Evolutionary conservation across 2,329 filamentous ascomycete species (phyloP), one percentile per base, ranked within the genome.

Genomic region (Septoria petroselini): DNA sequence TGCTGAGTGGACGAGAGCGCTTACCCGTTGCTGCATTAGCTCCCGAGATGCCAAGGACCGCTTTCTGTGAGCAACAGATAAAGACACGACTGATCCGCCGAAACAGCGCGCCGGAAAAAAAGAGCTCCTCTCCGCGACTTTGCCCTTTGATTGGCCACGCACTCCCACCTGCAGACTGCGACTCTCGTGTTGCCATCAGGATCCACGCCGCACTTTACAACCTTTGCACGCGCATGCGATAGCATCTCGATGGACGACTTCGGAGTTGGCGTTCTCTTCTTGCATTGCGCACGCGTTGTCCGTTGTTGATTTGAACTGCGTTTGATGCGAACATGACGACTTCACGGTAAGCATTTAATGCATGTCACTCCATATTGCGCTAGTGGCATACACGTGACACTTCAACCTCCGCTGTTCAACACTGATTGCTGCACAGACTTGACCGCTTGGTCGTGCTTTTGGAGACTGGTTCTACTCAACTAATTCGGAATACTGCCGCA

Each of bases 401-500:
- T 15, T 23, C 41, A 21, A 14, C 19, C 29, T 43, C 15, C 17
- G 19, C 27, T 18, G 14, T 9, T 23, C 23, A 30, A 30, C 41
- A 41, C 40, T 53, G 40, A 39, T 41, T 14, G 11, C 23, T 31
- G 11, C 8, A 31, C 60, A 71, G 69, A 58, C 64, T 71, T 52
- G 69, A 71, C 58, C 68, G 69, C 52, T 58, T 71, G 57, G 69
- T 71, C 70, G 95, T 91, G 58, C 83, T 98, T 68, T 84, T 98
- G 63, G 93, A 98, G 78, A 97, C 93, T 50, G 93, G 93, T 62
- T 97, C 91, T 73, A 98, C 93, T 53, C 85, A 86, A 67, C 78
- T 98, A 60, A 97, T 98, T 67, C 85, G 94, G 61, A 95, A 96
- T 67, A 98, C 93, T 56, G 94, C 93, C 55, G 93, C 95, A 55